A percentile compares a stretch with the other conserved stretches of the same genome.
Evolutionary conservation across 2,329 filamentous ascomycete species (phyloP).

Genomic region (Trichoderma koningiopsis): DNA sequence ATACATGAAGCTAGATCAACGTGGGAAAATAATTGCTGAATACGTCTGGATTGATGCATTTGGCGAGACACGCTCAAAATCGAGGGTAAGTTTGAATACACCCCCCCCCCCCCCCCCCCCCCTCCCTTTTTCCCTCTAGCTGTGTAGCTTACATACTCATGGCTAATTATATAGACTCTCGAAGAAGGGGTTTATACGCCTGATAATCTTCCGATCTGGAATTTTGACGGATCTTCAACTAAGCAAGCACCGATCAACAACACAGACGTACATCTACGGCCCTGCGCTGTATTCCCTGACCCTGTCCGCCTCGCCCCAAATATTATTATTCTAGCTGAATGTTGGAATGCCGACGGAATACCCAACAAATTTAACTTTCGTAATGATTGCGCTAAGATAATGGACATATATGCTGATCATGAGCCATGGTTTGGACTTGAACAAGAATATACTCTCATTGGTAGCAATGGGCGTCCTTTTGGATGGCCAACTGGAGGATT

Average conservation of each 20-base stretch:
- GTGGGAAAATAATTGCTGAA: too few species aligned
- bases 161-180: conserved; percentile 47
- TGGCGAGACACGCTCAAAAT: too few species aligned
- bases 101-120: too few species aligned
- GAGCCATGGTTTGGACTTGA: conserved; percentile 97
- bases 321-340: conserved; percentile 92
- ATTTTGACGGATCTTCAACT: conserved; percentile 79
- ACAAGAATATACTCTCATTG: conserved; percentile 86
- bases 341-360: conserved; percentile 89
- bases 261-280: conserved; percentile 95
- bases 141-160: too few species aligned
- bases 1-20: too few species aligned
- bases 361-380: conserved; percentile 99
- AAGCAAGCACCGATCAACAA: conserved; percentile 91
- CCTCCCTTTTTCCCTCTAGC: too few species aligned
- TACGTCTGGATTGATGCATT: too few species aligned
- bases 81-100: too few species aligned
- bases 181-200: conserved; percentile 48
- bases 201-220: conserved; percentile 57
- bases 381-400: conserved; percentile 84
- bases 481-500: conserved; percentile 72
- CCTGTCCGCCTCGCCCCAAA: conserved; percentile 89
- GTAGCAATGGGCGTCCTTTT: conserved; percentile 81
- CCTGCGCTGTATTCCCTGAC: conserved; percentile 84
- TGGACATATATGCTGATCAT: conserved; percentile 81